Percentiles rank a stretch among this genome's conserved stretches.
These are phyloP conservation scores for Apiospora aurea DNA, from an alignment of 2,329 filamentous ascomycete species.

Conservation along the genomic window DNA sequence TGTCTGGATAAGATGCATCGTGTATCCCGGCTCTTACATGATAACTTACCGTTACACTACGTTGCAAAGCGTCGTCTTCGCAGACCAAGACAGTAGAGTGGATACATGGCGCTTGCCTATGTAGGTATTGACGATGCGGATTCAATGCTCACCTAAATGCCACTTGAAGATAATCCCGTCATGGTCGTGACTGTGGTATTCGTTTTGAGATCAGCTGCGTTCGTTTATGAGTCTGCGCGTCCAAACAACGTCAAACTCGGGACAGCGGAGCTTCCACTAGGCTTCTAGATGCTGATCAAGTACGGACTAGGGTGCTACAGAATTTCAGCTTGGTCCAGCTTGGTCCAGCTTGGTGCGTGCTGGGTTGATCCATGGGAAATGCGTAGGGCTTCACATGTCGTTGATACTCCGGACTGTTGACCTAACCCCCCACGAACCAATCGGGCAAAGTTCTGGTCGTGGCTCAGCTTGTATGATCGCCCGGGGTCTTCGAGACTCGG, in stretches of 20 bases:
- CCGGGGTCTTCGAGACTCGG: neutral
- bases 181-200: neutral
- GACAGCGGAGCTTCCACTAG: neutral
- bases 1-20: neutral
- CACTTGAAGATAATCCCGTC: too few species aligned
- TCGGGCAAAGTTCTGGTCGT: neutral
- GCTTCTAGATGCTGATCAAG: neutral
- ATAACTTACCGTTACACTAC: conserved; percentile 1
- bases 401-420: neutral
- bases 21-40: neutral
- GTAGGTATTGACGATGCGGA: neutral
- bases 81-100: neutral
- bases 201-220: neutral
- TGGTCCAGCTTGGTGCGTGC: neutral
- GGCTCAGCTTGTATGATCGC: conserved; percentile 21
- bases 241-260: neutral
- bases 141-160: neutral
- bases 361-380: neutral
- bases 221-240: neutral
- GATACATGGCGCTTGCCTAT: neutral
- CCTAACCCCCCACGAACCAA: neutral
- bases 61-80: neutral
- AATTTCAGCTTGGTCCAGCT: neutral
- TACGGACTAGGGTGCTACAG: neutral
- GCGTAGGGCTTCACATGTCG: neutral